Base-by-base conservation (phyloP, 768 basidiomycete genomes). In the Amanita pallidorosea region DNA sequence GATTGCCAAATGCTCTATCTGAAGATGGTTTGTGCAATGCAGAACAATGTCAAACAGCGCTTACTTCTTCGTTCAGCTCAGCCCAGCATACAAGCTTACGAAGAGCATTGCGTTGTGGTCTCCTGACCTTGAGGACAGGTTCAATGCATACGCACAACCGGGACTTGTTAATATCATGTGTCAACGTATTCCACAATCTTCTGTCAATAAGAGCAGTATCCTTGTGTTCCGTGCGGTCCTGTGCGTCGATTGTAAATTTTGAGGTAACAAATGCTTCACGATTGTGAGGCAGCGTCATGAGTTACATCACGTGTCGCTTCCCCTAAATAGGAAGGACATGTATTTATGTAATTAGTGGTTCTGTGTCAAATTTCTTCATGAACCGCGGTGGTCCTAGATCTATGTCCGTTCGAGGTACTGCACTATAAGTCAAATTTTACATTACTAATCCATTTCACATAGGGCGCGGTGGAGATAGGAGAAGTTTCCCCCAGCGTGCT, bases 401-500 rank as follows among this genome's bases (percentile, higher is more conserved):
- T n/a, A 43, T 51, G n/a, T 33, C 17, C 34, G 6, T 60, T 64
- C 72, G 83, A 54, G 78, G 81, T 54, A 56, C 15, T n/a, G 12
- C 27, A 9, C 22, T 37, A 20, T 23, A 12, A 5, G 9, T 40
- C 29, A 29, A 22, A 36, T 22, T n/a, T 35, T 29, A 7, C n/a
- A 22, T 35, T 4, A 13, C 6, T 20, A 20, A 29, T 25, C 41
- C 23, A 20, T 31, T 33, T 33, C 36, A 17, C n/a, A 25, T 18
- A 53, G 52, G 73, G 53, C 70, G 83, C 18, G 78, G 81, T 42
- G 74, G 56, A 17, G 58, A 54, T 31, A 53, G 52, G 18, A 42
- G 54, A 34, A 48, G 54, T 42, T 49, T 47, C 12, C 48, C 46
- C 45, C 83, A 81, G 54, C 74, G 85, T 40, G 86, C 90, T 60